A percentile compares a stretch with the other conserved stretches of the same genome.
phyloP scores from a whole-genome alignment of 208 protist species.

The Spongospora subterranea region DNA sequence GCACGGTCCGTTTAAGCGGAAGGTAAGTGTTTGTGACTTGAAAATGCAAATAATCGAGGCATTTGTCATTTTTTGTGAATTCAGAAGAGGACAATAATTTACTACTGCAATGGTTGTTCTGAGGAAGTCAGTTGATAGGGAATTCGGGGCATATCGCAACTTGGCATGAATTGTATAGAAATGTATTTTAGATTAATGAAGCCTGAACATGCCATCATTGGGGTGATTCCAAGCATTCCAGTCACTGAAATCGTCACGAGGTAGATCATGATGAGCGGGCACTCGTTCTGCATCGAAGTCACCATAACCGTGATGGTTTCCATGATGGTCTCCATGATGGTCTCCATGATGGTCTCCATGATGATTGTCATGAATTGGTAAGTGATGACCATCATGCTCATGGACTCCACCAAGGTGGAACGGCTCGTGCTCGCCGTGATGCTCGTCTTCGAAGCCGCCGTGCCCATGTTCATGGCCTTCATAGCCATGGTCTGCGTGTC shows the following conservation, averaged over 20 bases:
- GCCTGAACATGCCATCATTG: not conserved
- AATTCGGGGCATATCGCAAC: not conserved
- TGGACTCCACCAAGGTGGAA: too few relatives aligned
- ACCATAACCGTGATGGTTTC: not conserved
- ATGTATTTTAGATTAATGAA: not conserved
- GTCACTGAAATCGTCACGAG: not conserved
- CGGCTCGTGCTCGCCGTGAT: not conserved
- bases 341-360: not conserved
- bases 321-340: constrained; percentile 7
- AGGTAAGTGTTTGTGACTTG: not conserved
- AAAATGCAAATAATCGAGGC: not conserved
- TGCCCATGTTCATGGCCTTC: constrained; percentile 33
- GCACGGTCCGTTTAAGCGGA: too few relatives aligned
- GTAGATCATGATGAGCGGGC: not conserved
- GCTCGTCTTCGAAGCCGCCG: too few relatives aligned
- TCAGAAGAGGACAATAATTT: not conserved
- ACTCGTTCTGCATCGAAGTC: not conserved
- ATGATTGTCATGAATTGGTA: too few relatives aligned
- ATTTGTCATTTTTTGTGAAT: not conserved
- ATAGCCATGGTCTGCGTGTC: constrained; percentile 1
- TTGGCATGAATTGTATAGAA: not conserved
- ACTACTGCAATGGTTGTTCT: not conserved
- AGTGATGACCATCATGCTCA: too few relatives aligned
- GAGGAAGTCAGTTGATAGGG: not conserved
- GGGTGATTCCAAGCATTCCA: not conserved